phyloP scores from a whole-genome alignment of 345 rosid species.

The Aegle marmelos region DNA sequence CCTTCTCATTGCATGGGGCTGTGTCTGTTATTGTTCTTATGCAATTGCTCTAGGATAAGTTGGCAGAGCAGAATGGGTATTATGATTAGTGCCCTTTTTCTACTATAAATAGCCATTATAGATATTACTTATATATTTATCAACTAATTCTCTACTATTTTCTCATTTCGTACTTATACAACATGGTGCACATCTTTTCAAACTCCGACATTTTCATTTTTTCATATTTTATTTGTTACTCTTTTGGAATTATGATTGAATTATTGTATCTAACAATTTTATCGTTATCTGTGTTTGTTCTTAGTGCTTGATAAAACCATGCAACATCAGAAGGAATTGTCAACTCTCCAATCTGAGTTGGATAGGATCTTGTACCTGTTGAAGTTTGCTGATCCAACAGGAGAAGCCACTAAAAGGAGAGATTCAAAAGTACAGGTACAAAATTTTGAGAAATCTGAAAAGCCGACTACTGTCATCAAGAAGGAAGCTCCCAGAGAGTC shows the following conservation, averaged over 20 bases:
- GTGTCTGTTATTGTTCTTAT: neutral
- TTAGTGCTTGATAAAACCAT: slow-evolving; percentile 70
- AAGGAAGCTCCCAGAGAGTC: slow-evolving; percentile 31
- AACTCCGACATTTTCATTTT: neutral
- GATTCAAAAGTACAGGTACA: slow-evolving; percentile 42
- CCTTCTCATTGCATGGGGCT: neutral
- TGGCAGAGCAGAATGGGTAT: neutral
- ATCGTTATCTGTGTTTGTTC: slow-evolving; percentile 13
- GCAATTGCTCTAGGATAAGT: neutral
- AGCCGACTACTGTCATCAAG: slow-evolving; percentile 28
- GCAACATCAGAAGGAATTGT: slow-evolving; percentile 62
- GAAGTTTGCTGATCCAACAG: slow-evolving; percentile 90
- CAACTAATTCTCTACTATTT: neutral
- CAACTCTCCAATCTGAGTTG: slow-evolving; percentile 65
- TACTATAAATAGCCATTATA: neutral
- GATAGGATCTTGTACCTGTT: slow-evolving; percentile 68
- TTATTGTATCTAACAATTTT: neutral
- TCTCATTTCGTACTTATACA: neutral
- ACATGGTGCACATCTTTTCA: neutral
- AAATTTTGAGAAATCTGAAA: slow-evolving; percentile 30
- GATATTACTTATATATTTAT: too few species aligned
- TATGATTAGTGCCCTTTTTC: neutral
- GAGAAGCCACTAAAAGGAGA: slow-evolving; percentile 72
- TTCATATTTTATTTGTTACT: neutral
- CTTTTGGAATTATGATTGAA: neutral